phyloP scores from a whole-genome alignment of 306 rosid species.

The Pterocarpus macrocarpus region DNA sequence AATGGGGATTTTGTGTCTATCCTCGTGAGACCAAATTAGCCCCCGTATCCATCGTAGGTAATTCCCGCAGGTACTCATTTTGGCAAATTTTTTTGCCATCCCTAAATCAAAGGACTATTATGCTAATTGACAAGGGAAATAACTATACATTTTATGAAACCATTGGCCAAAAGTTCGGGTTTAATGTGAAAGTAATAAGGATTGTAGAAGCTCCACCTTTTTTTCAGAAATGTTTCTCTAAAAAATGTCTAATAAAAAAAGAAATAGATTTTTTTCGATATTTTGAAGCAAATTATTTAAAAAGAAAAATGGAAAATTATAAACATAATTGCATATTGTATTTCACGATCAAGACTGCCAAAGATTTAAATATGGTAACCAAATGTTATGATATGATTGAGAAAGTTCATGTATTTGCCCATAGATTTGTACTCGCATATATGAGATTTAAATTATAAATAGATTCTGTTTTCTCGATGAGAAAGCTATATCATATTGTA shows the following conservation, averaged over 20 bases:
- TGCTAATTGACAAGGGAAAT: background rate
- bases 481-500: constrained; percentile 3
- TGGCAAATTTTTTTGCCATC: no score
- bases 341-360: constrained; percentile 22
- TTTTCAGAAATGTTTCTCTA: no score
- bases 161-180: no score
- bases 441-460: background rate
- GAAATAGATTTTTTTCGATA: no score
- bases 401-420: constrained; percentile 46
- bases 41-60: no score
- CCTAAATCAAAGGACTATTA: background rate
- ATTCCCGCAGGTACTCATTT: no score
- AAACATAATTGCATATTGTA: constrained; percentile 22
- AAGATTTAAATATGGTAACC: background rate
- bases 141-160: no score
- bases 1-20: no score
- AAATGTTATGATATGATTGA: constrained; percentile 21
- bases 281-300: background rate
- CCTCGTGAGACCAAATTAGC: no score
- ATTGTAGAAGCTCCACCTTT: no score
- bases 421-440: background rate
- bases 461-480: constrained; percentile 5
- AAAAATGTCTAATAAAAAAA: no score
- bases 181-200: no score
- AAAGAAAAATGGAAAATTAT: background rate